Base-by-base conservation (phyloP, 495 filamentous ascomycete species). In the Astrothelium macrocarpum region DNA sequence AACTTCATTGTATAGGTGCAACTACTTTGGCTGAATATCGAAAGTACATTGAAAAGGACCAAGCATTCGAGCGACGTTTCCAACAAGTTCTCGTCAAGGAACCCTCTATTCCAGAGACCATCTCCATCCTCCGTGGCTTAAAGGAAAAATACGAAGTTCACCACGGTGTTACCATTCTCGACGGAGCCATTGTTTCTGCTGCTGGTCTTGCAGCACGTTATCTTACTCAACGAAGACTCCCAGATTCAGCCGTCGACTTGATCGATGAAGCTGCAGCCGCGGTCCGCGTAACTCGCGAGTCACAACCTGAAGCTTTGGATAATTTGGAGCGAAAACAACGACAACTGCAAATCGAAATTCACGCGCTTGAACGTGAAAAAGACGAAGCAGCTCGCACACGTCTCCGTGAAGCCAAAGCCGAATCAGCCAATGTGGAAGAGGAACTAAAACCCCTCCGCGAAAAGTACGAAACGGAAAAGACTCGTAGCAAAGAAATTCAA, bases 41-140 rank as follows among this genome's bases (percentile, higher is more conserved):
- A 68, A 98, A 98, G 76, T 97, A 98, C 75, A 97, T 98, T 64
- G 95, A 98, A 74, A 98, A 98, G 75, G 94, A 98, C 68, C 87
- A 89, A 53, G 94, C 94, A 56, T 97, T 98, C 72, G 94, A 97
- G 74, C 91, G 95, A 70, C 89, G 94, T 72, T 98, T 98, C 80
- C 94, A 98, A 74, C 94, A 97, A 74, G 93, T 98, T 32, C 75
- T 97, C 34, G 91, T 97, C 71, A 95, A 95, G 72, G 94, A 98
- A 72, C 94, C 94, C 1, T 77, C 85, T 4, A 85, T 97, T 46
- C 74, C 85, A 0, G 94, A 98, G 75, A 97, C 94, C 2, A 85
- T 98, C 67, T 97, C 94, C 2, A 98, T 98, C 72, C 87, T 98
- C 18, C 88, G 94, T 79, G 94, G 94, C 65, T 77, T 98, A 63